phyloP scores from a whole-genome alignment of 352 stramenopile genomes.

The Phytophthora sojae region DNA sequence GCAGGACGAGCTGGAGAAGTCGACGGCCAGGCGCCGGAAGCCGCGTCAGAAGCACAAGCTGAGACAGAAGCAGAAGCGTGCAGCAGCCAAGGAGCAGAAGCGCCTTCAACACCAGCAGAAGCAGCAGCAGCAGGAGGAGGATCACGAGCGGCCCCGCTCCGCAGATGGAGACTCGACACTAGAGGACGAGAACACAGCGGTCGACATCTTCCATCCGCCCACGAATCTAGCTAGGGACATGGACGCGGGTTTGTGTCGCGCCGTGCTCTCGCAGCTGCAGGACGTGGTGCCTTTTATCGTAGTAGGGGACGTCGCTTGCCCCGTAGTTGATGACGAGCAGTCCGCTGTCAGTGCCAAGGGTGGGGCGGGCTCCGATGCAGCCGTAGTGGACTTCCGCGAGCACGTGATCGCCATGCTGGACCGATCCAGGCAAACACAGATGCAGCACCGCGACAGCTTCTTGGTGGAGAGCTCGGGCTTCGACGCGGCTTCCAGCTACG shows the following conservation, averaged over 20 bases:
- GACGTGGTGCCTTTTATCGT: constrained; percentile 62
- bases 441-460: constrained; percentile 59
- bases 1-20: constrained; percentile 23
- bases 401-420: constrained; percentile 60
- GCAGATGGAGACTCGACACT: constrained; percentile 16
- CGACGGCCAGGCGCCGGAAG: constrained; percentile 16
- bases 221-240: constrained; percentile 47
- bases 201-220: constrained; percentile 55
- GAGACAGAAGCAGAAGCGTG: constrained; percentile 34
- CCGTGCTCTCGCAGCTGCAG: constrained; percentile 62
- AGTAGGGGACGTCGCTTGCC: constrained; percentile 66
- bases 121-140: constrained; percentile 16
- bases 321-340: constrained; percentile 36
- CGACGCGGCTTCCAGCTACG: constrained; percentile 60
- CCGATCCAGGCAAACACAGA: constrained; percentile 55
- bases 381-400: constrained; percentile 58
- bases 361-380: constrained; percentile 18
- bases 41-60: constrained; percentile 43
- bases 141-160: constrained; percentile 2
- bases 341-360: constrained; percentile 3
- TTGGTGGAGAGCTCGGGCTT: constrained; percentile 55
- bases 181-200: constrained; percentile 20
- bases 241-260: constrained; percentile 59
- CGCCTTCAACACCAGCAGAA: constrained; percentile 26
- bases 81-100: constrained; percentile 30